These are phyloP conservation scores for Fraxinus latifolia DNA, from an alignment of 305 asterid genomes.

Conservation along the genomic window DNA sequence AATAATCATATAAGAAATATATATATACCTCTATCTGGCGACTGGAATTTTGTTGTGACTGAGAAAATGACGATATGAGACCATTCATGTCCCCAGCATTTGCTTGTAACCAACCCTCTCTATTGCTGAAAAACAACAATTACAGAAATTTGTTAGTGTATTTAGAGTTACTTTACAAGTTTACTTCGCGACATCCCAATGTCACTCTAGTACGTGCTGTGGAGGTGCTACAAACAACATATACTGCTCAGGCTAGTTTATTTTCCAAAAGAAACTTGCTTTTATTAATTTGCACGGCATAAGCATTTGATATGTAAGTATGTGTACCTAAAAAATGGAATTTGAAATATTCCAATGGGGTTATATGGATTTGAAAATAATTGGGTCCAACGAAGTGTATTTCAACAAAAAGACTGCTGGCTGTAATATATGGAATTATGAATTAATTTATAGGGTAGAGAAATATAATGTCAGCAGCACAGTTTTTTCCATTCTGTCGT, in stretches of 20 bases:
- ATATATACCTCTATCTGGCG: conserved; percentile 45
- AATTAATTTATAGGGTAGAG: not conserved
- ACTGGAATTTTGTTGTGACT: conserved; percentile 44
- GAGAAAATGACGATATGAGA: conserved; percentile 52
- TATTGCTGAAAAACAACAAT: conserved; percentile 32
- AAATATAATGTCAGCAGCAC: not conserved
- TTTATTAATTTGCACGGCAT: not conserved
- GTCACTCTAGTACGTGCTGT: not conserved
- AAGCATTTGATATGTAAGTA: not conserved
- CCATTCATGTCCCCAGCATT: conserved; percentile 46
- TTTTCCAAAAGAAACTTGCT: not conserved
- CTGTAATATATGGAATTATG: not conserved
- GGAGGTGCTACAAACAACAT: not conserved
- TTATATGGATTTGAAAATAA: not conserved
- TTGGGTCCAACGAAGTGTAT: not conserved
- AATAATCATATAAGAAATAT: not conserved
- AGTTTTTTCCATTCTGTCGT: not conserved
- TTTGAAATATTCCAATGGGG: not conserved
- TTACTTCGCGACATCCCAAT: not conserved
- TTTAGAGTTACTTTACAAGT: not conserved
- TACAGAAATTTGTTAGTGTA: not conserved
- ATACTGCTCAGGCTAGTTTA: not conserved
- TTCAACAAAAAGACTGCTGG: not conserved
- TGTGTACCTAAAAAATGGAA: not conserved
- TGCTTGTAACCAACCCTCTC: conserved; percentile 68